Evolutionary conservation across 1,284 basidiomycete species (phyloP).

Genomic region (Ceratobasidium sp.): DNA sequence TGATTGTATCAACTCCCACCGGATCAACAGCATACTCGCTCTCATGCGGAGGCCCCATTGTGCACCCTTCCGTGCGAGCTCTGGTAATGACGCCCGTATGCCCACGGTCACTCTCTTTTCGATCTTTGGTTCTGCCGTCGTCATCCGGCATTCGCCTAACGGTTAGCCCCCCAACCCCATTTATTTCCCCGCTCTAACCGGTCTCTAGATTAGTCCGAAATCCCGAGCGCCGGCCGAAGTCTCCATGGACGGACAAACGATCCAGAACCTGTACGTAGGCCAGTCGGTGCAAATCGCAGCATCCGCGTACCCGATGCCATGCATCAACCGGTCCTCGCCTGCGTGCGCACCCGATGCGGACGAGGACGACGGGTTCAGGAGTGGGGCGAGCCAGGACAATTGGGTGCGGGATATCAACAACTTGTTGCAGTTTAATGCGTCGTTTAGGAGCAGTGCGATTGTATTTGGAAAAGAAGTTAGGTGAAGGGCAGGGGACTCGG

Average conservation of each 20-base stretch:
- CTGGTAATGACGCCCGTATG: slow-evolving; percentile 95
- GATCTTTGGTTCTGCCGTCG: slow-evolving; percentile 89
- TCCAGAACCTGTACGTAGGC: slow-evolving; percentile 82
- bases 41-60: slow-evolving; percentile 95
- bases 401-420: slow-evolving; percentile 98
- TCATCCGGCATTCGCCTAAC: slow-evolving; percentile 85
- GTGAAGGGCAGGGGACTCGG: slow-evolving; percentile 8
- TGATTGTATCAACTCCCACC: slow-evolving; percentile 96
- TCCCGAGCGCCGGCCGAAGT: slow-evolving; percentile 90
- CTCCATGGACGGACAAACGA: slow-evolving; percentile 91
- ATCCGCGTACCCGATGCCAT: slow-evolving; percentile 92
- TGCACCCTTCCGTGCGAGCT: slow-evolving; percentile 92
- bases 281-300: slow-evolving; percentile 89
- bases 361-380: slow-evolving; percentile 41
- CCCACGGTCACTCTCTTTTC: slow-evolving; percentile 91
- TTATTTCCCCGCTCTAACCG: background rate
- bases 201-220: slow-evolving; percentile 79
- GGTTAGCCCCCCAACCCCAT: slow-evolving; percentile 63
- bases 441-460: slow-evolving; percentile 84
- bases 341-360: slow-evolving; percentile 68
- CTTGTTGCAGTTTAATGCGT: slow-evolving; percentile 90
- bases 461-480: slow-evolving; percentile 30
- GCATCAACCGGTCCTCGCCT: slow-evolving; percentile 82
- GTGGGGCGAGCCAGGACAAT: slow-evolving; percentile 66
- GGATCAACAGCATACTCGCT: slow-evolving; percentile 98